Evolutionary conservation across 768 basidiomycete genomes (phyloP).

Genomic region (Xanthoconium stramineum): DNA sequence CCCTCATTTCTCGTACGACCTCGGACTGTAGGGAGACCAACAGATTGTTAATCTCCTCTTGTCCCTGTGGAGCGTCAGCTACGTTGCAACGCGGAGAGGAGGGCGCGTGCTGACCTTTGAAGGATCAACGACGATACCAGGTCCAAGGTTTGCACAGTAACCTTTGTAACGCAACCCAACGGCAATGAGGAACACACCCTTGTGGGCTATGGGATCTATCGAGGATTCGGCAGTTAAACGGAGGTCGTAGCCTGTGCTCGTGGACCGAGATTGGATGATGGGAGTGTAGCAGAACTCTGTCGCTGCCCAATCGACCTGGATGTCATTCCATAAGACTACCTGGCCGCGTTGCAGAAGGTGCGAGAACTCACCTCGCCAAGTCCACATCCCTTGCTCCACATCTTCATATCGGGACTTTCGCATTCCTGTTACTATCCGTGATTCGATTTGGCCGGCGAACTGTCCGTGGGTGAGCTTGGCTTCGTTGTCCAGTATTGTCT

Average conservation of each 20-base stretch:
- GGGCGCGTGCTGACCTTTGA: slow-evolving; percentile 52
- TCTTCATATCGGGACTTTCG: slow-evolving; percentile 85
- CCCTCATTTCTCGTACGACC: slow-evolving; percentile 70
- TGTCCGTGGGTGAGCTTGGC: slow-evolving; percentile 87
- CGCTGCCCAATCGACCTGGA: slow-evolving; percentile 81
- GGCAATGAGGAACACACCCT: slow-evolving; percentile 86
- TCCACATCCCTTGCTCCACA: slow-evolving; percentile 80
- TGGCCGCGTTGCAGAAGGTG: background rate
- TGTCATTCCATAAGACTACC: slow-evolving; percentile 5
- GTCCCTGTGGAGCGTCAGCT: slow-evolving; percentile 53
- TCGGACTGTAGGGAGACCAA: slow-evolving; percentile 77
- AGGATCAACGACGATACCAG: slow-evolving; percentile 95
- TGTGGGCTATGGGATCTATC: slow-evolving; percentile 75
- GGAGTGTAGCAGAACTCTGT: slow-evolving; percentile 95
- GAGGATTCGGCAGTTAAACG: slow-evolving; percentile 85
- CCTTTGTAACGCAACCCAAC: slow-evolving; percentile 90
- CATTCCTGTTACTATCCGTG: slow-evolving; percentile 76
- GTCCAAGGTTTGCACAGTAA: slow-evolving; percentile 89
- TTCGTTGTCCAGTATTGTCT: slow-evolving; percentile 88
- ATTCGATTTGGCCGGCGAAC: slow-evolving; percentile 83
- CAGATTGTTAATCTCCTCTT: slow-evolving; percentile 84
- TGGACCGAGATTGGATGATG: slow-evolving; percentile 91
- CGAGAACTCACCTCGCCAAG: slow-evolving; percentile 59
- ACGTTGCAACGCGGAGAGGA: background rate
- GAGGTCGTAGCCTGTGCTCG: slow-evolving; percentile 81